Conservation (phyloP, 371 early-diverging fungal species). For the Choanephora cucurbitarum region DNA sequence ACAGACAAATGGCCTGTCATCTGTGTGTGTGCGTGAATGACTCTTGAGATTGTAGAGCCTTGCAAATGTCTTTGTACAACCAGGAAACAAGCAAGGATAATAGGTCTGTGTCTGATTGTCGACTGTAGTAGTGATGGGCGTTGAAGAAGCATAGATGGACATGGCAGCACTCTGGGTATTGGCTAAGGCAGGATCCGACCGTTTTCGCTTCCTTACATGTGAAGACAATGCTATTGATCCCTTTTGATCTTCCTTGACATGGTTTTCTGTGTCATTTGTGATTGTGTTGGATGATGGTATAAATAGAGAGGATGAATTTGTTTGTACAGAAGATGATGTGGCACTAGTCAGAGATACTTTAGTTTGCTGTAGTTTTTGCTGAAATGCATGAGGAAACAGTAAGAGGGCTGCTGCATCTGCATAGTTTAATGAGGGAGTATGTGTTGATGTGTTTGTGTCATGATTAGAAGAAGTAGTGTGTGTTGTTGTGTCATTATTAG, state of each 20-base stretch:
- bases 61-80: slow-evolving; percentile 76
- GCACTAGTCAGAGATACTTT: neutral
- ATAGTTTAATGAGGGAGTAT: neutral
- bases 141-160: slow-evolving; percentile 51
- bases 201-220: slow-evolving; percentile 35
- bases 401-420: neutral
- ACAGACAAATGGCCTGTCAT: slow-evolving; percentile 81
- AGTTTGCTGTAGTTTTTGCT: slow-evolving; percentile 13
- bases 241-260: too few species aligned
- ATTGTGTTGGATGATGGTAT: neutral
- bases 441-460: too few species aligned
- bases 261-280: too few species aligned
- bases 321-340: neutral
- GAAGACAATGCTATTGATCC: neutral
- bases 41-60: slow-evolving; percentile 79
- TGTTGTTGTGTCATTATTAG: neutral
- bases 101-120: slow-evolving; percentile 53
- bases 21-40: slow-evolving; percentile 79
- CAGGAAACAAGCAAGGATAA: slow-evolving; percentile 67
- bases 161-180: slow-evolving; percentile 53
- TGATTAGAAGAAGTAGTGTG: too few species aligned
- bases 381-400: neutral
- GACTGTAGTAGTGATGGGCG: slow-evolving; percentile 50
- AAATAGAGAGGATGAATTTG: neutral
- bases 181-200: slow-evolving; percentile 50